phyloP scores from a whole-genome alignment of 139 green algal species.

The Spirogloea muscicola region DNA sequence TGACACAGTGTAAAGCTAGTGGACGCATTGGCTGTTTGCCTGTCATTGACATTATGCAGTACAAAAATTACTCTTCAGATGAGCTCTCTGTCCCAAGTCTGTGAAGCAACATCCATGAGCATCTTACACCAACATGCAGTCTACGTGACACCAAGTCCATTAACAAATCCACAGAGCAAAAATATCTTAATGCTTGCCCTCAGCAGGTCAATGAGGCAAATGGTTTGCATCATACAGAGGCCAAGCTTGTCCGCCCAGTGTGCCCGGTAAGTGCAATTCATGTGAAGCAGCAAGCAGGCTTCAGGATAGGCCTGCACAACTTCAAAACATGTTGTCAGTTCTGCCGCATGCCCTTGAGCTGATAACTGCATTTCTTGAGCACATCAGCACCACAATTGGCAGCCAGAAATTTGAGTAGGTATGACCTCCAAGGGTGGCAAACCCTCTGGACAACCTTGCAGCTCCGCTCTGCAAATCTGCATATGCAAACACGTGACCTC shows the following conservation, averaged over 20 bases:
- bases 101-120: too few species aligned
- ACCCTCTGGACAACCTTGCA: constrained; percentile 9
- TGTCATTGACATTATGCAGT: background rate
- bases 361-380: background rate
- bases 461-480: constrained; percentile 9
- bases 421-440: constrained; percentile 14
- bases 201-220: background rate
- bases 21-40: background rate
- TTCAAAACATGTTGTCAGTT: too few species aligned
- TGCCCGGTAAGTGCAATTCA: constrained; percentile 17
- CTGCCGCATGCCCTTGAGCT: background rate
- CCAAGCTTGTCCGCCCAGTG: constrained; percentile 21
- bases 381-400: too few species aligned
- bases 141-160: background rate
- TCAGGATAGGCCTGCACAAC: constrained; percentile 5
- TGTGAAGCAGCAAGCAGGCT: background rate
- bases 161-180: background rate
- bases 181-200: background rate
- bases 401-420: too few species aligned
- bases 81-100: too few species aligned
- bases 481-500: background rate
- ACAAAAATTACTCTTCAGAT: background rate
- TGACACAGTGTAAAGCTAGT: constrained; percentile 23
- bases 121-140: too few species aligned
- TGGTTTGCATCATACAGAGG: constrained; percentile 13